Evolutionary conservation across 768 basidiomycete genomes (phyloP), one percentile per base, ranked within the genome.

Genomic region (Amanita polypyramis): DNA sequence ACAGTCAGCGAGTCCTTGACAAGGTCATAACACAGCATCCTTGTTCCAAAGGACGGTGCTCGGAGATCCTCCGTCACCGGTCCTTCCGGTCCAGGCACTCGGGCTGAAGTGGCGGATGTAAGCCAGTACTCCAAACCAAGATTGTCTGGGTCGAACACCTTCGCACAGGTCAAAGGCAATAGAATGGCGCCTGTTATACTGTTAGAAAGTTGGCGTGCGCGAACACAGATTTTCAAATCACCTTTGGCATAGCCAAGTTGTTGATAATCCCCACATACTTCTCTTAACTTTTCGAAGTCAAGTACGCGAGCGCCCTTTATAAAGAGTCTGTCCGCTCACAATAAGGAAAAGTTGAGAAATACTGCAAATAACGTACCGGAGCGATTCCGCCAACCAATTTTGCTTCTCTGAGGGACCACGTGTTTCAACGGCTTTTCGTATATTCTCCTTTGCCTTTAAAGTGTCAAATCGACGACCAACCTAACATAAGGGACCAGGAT

Each of bases 221-320:
- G 33, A 12, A 27, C 14, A 27, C 19, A 8, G 49, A 43, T 21
- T 33, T 19, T 34, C 41, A 43, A 53, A 30, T 39, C 43, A 86
- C 90, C 94, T 72, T 81, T 79, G 8, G 90, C 82, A 58, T 85
- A 97, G 50, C 77, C 73, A 47, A 96, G 67, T 51, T 84, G 79
- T 52, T 86, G 87, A 62, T 93, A 98, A 58, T 97, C 90, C n/a
- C 80, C 80, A 51, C 84, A 78, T 23, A 96, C 77, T 58, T 96
- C 92, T 25, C 83, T 74, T 21, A 97, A 73, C 59, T 88, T 85
- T 44, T 90, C 81, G 32, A 89, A 78, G 41, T 87, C 84, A 37
- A 98, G 67, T 51, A 86, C 87, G 23, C 82, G 78, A 5, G 91
- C 85, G 15, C 90, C 92, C 62, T 93, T 93, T 46, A 76, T 78